phyloP scores from a whole-genome alignment of 2,329 filamentous ascomycete species.

The Zasmidium cellare region DNA sequence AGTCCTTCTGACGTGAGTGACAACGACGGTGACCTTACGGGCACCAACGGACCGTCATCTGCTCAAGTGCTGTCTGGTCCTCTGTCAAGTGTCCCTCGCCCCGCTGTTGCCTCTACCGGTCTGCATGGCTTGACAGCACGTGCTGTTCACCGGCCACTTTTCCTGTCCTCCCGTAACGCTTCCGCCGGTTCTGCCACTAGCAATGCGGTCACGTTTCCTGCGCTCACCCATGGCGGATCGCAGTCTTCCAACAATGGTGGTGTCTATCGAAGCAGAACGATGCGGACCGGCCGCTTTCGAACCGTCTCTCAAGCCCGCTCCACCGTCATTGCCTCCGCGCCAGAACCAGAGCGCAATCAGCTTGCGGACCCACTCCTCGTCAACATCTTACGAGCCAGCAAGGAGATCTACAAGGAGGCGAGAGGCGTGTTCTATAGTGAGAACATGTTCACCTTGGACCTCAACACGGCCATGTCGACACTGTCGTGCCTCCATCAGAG shows the following conservation, averaged over 20 bases:
- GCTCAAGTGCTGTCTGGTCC: too few species aligned
- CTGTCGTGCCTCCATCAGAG: conserved; percentile 44
- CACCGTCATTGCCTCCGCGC: background rate
- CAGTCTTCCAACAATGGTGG: background rate
- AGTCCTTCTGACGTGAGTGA: conserved; percentile 2
- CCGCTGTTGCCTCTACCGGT: too few species aligned
- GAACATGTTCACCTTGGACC: conserved; percentile 42
- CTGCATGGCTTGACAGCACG: too few species aligned
- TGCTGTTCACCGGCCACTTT: too few species aligned
- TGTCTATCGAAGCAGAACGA: background rate
- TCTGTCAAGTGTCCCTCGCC: too few species aligned
- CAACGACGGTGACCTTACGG: background rate
- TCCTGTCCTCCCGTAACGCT: too few species aligned
- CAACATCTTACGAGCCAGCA: conserved; percentile 41
- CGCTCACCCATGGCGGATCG: background rate
- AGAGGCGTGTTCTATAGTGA: conserved; percentile 42
- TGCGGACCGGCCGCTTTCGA: conserved; percentile 4
- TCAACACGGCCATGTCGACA: conserved; percentile 39
- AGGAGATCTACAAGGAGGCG: conserved; percentile 43
- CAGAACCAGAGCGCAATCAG: conserved; percentile 26
- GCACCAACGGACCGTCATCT: too few species aligned
- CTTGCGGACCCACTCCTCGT: conserved; percentile 39
- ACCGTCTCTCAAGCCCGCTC: background rate
- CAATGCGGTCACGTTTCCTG: background rate
- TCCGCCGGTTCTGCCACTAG: background rate